Evolutionary conservation across 441 rosid genomes (phyloP), one percentile per base, ranked within the genome.

Genomic region (Croton laevigatus): DNA sequence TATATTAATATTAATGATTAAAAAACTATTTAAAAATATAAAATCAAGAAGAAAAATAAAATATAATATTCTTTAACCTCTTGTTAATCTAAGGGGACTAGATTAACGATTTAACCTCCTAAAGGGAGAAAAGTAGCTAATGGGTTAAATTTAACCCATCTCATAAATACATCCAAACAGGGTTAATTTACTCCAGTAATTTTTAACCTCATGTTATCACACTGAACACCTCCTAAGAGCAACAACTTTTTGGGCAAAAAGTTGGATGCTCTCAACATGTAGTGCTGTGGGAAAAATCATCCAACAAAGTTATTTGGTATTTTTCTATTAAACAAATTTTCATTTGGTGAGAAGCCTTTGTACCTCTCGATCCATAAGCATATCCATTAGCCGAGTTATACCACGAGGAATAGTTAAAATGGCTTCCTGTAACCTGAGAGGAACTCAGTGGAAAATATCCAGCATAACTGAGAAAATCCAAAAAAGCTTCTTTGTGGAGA

Each of bases 311-410:
- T 36, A 65, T 34, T 27, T 27, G 32, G 32, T 20, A 17, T 27
- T 58, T 32, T 49, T 48, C 48, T 6, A 65, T 51, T 20, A 62
- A 65, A 37, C 52, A 68, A 49, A 53, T 51, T 7, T 1, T 44
- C 68, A 44, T 57, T 64, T 14, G 14, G 23, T 12, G 32, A 14
- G 51, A 20, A 53, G 71, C 59, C 60, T 71, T 64, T 61, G 68
- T 81, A 95, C 99, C 99, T 95, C 99, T 67, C 98, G 94, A 80
- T 92, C 99, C 97, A 92, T 89, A 73, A 95, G 93, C 99, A 95
- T 92, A 79, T 95, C 99, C 99, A 95, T 93, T 53, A 95, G 93
- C 70, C 93, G 85, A 65, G 99, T 95, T 81, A 95, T 91, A 68
- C 99, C 99, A 53, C 96, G 99, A 70, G 99, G 99, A 81, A 89